A percentile compares a stretch with the other conserved stretches of the same genome.
phyloP scores from a whole-genome alignment of 345 rosid genomes.

The Eutrema heterophyllum region DNA sequence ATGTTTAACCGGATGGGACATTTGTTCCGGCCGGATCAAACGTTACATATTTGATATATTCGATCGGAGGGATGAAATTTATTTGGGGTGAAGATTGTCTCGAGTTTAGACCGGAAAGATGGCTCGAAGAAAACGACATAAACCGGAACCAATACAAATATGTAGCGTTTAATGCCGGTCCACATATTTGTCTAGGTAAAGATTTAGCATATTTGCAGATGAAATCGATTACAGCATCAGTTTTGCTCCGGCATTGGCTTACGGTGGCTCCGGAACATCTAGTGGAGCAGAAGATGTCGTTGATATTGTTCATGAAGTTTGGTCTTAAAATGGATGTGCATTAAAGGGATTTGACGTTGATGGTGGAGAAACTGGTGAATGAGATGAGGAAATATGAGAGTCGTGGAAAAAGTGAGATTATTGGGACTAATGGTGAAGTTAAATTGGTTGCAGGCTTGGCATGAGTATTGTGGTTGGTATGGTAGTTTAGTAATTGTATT shows the following conservation, averaged over 20 bases:
- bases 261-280: constrained; percentile 49
- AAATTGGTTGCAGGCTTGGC: background rate
- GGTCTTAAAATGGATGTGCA: constrained; percentile 54
- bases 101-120: constrained; percentile 64
- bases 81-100: constrained; percentile 68
- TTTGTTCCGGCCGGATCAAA: constrained; percentile 61
- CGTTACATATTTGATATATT: constrained; percentile 66
- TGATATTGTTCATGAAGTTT: constrained; percentile 72
- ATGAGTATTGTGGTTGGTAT: background rate
- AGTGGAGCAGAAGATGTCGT: constrained; percentile 79
- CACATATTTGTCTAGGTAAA: constrained; percentile 64
- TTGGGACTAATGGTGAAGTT: background rate
- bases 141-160: constrained; percentile 45
- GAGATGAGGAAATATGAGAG: background rate
- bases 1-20: constrained; percentile 59
- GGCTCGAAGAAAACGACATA: constrained; percentile 40
- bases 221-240: constrained; percentile 68
- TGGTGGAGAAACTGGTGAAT: constrained; percentile 22
- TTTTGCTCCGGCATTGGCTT: constrained; percentile 53
- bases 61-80: constrained; percentile 57
- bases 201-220: constrained; percentile 68
- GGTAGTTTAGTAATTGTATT: background rate
- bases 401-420: background rate
- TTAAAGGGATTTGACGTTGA: constrained; percentile 39
- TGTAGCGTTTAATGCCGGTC: constrained; percentile 74